phyloP scores from a whole-genome alignment of 2,329 filamentous ascomycete genomes.

The Ceratocystis papillata region DNA sequence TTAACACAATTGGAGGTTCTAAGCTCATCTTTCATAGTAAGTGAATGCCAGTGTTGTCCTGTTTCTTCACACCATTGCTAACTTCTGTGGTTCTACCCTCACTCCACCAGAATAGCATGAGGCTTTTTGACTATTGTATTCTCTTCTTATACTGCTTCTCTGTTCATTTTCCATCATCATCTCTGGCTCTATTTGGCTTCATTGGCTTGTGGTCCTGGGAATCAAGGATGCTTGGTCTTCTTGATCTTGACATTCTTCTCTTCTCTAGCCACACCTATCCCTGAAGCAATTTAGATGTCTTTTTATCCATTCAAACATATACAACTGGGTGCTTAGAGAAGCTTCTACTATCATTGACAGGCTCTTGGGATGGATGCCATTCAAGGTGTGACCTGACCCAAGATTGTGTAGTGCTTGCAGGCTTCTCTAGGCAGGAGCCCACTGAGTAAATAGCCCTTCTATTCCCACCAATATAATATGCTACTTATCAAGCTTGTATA shows the following conservation, averaged over 20 bases:
- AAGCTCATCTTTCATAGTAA: neutral
- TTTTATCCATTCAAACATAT: neutral
- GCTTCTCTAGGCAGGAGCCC: neutral
- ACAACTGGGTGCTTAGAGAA: neutral
- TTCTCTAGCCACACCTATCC: neutral
- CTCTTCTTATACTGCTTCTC: conserved; percentile 1
- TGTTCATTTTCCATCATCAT: neutral
- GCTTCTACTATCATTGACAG: neutral
- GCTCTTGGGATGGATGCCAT: neutral
- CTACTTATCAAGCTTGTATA: neutral
- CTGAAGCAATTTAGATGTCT: neutral
- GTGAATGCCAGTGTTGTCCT: neutral
- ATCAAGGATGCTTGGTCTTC: conserved; percentile 2
- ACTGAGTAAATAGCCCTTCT: neutral
- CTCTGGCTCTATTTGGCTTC: neutral
- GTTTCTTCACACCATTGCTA: neutral
- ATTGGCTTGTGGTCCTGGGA: neutral
- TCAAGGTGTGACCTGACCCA: neutral
- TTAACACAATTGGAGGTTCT: neutral
- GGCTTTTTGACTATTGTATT: neutral
- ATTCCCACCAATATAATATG: neutral
- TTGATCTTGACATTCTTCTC: neutral
- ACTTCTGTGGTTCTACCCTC: neutral
- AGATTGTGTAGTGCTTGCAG: neutral
- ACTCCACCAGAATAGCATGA: neutral